Percentiles rank a stretch among this genome's conserved stretches.
phyloP scores from a whole-genome alignment of 768 basidiomycete species.

The Wakefieldia striispora region DNA sequence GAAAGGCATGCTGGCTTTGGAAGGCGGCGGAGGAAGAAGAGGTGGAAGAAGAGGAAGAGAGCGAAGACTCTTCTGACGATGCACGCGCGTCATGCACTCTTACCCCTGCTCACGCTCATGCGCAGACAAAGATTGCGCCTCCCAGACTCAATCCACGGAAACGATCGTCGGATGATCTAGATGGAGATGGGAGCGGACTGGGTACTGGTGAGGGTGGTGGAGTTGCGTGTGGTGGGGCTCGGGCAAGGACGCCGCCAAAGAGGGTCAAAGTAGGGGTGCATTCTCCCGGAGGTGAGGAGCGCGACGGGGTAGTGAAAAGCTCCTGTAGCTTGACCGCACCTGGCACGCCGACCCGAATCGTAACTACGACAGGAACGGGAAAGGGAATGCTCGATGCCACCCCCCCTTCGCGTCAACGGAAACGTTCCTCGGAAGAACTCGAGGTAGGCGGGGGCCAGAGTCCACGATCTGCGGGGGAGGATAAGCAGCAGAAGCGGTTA shows the following conservation, averaged over 20 bases:
- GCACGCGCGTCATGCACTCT: constrained; percentile 7
- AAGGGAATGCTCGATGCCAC: constrained; percentile 6
- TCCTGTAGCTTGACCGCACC: not conserved
- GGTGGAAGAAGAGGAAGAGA: constrained; percentile 30
- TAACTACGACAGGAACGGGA: not conserved
- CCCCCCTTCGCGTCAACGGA: constrained; percentile 33
- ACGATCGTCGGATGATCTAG: constrained; percentile 38
- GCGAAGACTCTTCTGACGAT: constrained; percentile 21
- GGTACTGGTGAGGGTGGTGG: not conserved
- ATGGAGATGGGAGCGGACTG: constrained; percentile 20
- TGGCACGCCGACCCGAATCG: not conserved
- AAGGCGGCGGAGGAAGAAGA: constrained; percentile 27
- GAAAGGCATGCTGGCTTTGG: too few relatives aligned
- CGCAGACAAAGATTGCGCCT: constrained; percentile 12
- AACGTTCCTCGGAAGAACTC: constrained; percentile 52
- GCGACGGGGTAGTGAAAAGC: not conserved
- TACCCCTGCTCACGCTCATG: not conserved
- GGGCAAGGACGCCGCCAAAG: constrained; percentile 40
- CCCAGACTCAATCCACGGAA: constrained; percentile 29
- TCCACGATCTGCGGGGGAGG: constrained; percentile 11
- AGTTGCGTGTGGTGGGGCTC: constrained; percentile 2
- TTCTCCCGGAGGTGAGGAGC: constrained; percentile 6
- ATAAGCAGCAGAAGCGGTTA: constrained; percentile 29
- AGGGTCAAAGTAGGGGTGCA: constrained; percentile 30
- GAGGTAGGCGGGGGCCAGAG: constrained; percentile 21